Conservation (phyloP, 495 filamentous ascomycete genomes). For the Penicillium robsamsonii region DNA sequence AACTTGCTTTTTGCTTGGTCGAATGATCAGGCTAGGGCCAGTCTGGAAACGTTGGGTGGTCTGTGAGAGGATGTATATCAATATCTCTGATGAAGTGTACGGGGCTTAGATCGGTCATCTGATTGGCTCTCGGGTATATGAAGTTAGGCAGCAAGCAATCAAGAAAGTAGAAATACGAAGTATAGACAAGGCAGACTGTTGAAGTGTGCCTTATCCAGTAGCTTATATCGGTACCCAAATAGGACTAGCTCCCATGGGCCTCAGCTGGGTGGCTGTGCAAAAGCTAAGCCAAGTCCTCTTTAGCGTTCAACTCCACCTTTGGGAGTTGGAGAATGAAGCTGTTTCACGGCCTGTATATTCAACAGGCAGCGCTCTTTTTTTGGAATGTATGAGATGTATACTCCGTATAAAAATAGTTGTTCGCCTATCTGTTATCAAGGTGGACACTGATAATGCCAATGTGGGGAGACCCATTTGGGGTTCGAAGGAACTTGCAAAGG, state of each 20-base stretch:
- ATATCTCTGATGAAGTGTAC: background rate
- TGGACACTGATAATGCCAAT: constrained; percentile 14
- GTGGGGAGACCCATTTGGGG: constrained; percentile 15
- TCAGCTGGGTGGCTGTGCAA: constrained; percentile 40
- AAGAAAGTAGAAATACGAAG: background rate
- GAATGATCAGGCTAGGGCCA: constrained; percentile 30
- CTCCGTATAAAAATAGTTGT: constrained; percentile 5
- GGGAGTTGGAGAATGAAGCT: background rate
- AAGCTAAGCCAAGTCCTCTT: constrained; percentile 2
- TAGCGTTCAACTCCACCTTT: background rate
- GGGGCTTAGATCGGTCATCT: background rate
- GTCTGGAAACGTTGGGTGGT: constrained; percentile 32
- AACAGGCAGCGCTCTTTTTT: background rate
- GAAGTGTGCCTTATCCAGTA: constrained; percentile 18
- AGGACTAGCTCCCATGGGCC: constrained; percentile 14
- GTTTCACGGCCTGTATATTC: background rate
- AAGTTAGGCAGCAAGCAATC: background rate
- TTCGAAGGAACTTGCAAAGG: constrained; percentile 1
- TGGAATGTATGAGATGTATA: background rate
- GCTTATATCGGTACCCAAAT: constrained; percentile 4
- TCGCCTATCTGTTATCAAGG: constrained; percentile 16
- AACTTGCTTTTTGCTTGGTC: constrained; percentile 43
- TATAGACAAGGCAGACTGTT: constrained; percentile 13
- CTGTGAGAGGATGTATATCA: constrained; percentile 18
- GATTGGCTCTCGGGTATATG: background rate